phyloP scores from a whole-genome alignment of 2,329 filamentous ascomycete species.

The Pestalotiopsis sp. region DNA sequence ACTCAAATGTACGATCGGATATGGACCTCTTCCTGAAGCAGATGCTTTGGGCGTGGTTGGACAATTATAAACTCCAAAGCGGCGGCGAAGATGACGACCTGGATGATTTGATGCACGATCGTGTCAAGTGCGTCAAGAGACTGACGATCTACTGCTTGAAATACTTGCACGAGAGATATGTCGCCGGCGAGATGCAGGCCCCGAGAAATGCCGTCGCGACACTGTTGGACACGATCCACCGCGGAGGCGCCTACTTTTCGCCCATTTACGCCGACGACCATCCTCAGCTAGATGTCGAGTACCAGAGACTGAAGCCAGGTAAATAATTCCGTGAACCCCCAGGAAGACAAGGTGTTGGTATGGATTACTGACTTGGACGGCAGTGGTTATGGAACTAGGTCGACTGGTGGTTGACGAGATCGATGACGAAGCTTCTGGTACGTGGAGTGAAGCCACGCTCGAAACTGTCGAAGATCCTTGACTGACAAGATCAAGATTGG shows the following conservation, averaged over 20 bases:
- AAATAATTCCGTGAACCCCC: slow-evolving; percentile 23
- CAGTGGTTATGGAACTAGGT: slow-evolving; percentile 51
- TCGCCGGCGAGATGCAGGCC: slow-evolving; percentile 44
- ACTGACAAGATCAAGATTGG: slow-evolving; percentile 51
- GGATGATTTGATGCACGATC: slow-evolving; percentile 28
- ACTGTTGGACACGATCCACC: slow-evolving; percentile 45
- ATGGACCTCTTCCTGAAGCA: slow-evolving; percentile 48
- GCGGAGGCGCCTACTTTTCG: slow-evolving; percentile 45
- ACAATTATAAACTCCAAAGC: slow-evolving; percentile 26
- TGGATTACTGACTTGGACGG: slow-evolving; percentile 25
- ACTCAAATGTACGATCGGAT: slow-evolving; percentile 42
- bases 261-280: slow-evolving; percentile 31
- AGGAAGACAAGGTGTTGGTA: slow-evolving; percentile 19
- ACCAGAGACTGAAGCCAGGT: slow-evolving; percentile 39
- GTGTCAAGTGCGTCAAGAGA: slow-evolving; percentile 37
- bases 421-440: slow-evolving; percentile 64
- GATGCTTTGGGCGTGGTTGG: slow-evolving; percentile 43
- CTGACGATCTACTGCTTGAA: slow-evolving; percentile 49
- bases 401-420: slow-evolving; percentile 59
- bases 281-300: slow-evolving; percentile 35
- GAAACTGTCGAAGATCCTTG: slow-evolving; percentile 34
- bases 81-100: slow-evolving; percentile 32
- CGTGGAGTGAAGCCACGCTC: slow-evolving; percentile 45
- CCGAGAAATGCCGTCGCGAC: slow-evolving; percentile 43
- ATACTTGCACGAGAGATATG: slow-evolving; percentile 50